Evolutionary conservation across 805 yeast species (phyloP).

Genomic region (Yarrowia deformans): DNA sequence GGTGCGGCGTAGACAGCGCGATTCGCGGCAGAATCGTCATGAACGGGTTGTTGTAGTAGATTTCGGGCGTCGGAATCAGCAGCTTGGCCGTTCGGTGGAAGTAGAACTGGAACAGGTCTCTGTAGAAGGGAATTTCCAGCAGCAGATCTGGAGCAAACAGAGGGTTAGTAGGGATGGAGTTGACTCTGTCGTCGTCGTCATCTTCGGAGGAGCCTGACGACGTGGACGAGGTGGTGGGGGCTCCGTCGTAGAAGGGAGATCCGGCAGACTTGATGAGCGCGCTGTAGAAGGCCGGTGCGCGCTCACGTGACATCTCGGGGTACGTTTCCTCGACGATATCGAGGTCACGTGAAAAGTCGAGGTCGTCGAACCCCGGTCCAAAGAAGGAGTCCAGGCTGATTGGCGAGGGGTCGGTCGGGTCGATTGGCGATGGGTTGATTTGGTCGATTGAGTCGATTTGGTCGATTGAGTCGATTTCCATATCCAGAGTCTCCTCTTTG

Average conservation of each 20-base stretch:
- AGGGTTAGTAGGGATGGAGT: slow-evolving; percentile 50
- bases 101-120: slow-evolving; percentile 69
- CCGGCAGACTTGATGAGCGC: slow-evolving; percentile 5
- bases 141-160: slow-evolving; percentile 62
- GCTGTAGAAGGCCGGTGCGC: slow-evolving; percentile 4
- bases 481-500: neutral
- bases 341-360: slow-evolving; percentile 15
- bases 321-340: slow-evolving; percentile 35
- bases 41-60: slow-evolving; percentile 70
- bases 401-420: slow-evolving; percentile 17
- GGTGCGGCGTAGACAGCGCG: slow-evolving; percentile 65
- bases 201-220: slow-evolving; percentile 16
- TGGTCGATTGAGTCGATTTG: too few relatives aligned
- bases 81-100: slow-evolving; percentile 64
- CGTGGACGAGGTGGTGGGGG: slow-evolving; percentile 8
- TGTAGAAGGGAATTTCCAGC: slow-evolving; percentile 64
- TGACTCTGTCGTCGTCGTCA: slow-evolving; percentile 48
- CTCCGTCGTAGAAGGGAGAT: slow-evolving; percentile 14
- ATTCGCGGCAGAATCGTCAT: slow-evolving; percentile 67
- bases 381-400: slow-evolving; percentile 28
- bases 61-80: slow-evolving; percentile 69
- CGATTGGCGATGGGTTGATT: too few relatives aligned
- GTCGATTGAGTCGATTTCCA: neutral
- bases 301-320: slow-evolving; percentile 9
- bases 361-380: slow-evolving; percentile 10